Percentiles rank a stretch among this genome's conserved stretches.
Evolutionary conservation across 2,329 filamentous ascomycete species (phyloP).

Genomic region (Neofusicoccum ribis): DNA sequence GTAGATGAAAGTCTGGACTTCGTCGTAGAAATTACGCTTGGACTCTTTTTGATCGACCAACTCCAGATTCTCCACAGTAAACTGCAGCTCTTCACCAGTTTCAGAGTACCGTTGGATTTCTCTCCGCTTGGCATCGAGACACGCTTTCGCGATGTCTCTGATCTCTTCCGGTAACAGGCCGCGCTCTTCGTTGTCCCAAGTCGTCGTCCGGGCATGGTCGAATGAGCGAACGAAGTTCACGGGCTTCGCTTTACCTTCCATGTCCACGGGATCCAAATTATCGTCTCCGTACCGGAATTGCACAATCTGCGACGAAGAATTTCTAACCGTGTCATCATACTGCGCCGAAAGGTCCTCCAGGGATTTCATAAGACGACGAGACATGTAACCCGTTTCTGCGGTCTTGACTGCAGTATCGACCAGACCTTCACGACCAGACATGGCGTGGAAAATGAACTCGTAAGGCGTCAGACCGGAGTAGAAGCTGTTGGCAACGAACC

Average conservation of each 20-base stretch:
- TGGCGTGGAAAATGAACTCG: slow-evolving; percentile 97
- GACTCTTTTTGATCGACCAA: slow-evolving; percentile 64
- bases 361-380: slow-evolving; percentile 94
- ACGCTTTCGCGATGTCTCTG: slow-evolving; percentile 63
- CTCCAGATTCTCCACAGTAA: slow-evolving; percentile 50
- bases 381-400: slow-evolving; percentile 99
- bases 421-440: slow-evolving; percentile 95
- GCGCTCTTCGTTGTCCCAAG: slow-evolving; percentile 74
- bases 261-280: slow-evolving; percentile 91
- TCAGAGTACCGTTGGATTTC: slow-evolving; percentile 50
- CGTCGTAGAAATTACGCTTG: slow-evolving; percentile 76
- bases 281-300: slow-evolving; percentile 98
- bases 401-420: slow-evolving; percentile 99
- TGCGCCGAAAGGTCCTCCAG: slow-evolving; percentile 90
- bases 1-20: slow-evolving; percentile 71
- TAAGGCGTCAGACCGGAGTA: slow-evolving; percentile 87
- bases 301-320: slow-evolving; percentile 82
- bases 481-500: slow-evolving; percentile 97
- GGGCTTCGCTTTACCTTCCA: slow-evolving; percentile 91
- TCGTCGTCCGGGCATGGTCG: slow-evolving; percentile 74
- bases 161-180: slow-evolving; percentile 76
- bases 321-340: slow-evolving; percentile 93
- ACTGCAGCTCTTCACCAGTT: slow-evolving; percentile 30
- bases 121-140: slow-evolving; percentile 66
- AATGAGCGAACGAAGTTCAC: slow-evolving; percentile 92